A percentile compares a stretch with the other conserved stretches of the same genome.
Conservation (phyloP, 1,284 basidiomycete genomes). For the Sanghuangporus weigelae region DNA sequence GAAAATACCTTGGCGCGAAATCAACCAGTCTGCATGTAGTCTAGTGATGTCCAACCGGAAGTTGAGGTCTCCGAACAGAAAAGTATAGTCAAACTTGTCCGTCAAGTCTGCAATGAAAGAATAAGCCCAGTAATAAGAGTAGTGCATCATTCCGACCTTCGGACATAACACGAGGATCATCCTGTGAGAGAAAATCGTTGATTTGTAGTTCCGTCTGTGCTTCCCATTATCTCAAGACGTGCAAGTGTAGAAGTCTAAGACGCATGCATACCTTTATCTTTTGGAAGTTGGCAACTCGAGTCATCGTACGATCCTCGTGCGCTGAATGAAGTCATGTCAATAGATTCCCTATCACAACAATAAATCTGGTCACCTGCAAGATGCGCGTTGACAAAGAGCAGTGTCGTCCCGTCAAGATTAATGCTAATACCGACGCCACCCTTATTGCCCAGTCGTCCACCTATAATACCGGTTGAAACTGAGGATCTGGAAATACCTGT, state of each 20-base stretch:
- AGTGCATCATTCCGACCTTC: slow-evolving; percentile 46
- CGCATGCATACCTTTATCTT: slow-evolving; percentile 65
- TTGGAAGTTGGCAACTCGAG: slow-evolving; percentile 62
- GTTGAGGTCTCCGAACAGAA: slow-evolving; percentile 79
- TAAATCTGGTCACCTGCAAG: slow-evolving; percentile 55
- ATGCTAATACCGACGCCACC: slow-evolving; percentile 82
- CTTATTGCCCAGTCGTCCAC: slow-evolving; percentile 83
- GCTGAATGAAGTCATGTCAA: slow-evolving; percentile 38
- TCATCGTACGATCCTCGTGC: slow-evolving; percentile 66
- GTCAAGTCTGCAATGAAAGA: slow-evolving; percentile 52
- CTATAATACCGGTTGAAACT: slow-evolving; percentile 83
- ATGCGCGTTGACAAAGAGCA: slow-evolving; percentile 85
- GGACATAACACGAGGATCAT: slow-evolving; percentile 57
- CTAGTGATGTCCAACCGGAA: slow-evolving; percentile 71
- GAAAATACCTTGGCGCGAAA: slow-evolving; percentile 45
- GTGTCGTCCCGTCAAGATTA: slow-evolving; percentile 65
- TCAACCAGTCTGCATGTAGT: slow-evolving; percentile 62
- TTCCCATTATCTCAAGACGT: slow-evolving; percentile 11
- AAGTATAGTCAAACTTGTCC: slow-evolving; percentile 78
- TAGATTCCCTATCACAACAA: background rate
- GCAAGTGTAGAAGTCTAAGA: background rate
- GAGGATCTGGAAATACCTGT: slow-evolving; percentile 62
- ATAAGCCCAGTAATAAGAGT: slow-evolving; percentile 8
- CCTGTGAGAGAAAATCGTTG: slow-evolving; percentile 56
- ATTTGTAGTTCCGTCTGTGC: slow-evolving; percentile 55